A percentile compares a stretch with the other conserved stretches of the same genome.
Conservation (phyloP, 148 eudicot genomes). For the Vaccinium myrtillus region DNA sequence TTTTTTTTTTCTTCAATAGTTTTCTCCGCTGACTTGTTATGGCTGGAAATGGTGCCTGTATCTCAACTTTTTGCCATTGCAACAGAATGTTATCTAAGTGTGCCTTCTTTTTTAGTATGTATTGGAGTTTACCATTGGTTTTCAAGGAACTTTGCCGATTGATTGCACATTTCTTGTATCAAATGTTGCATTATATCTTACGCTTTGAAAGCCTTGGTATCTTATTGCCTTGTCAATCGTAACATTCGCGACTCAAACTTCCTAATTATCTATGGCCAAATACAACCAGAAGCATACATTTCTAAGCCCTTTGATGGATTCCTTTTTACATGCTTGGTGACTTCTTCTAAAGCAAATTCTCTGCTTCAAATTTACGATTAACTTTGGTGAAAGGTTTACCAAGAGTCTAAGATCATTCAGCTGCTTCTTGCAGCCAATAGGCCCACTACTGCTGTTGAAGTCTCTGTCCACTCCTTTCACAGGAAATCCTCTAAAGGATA, state of each 20-base stretch:
- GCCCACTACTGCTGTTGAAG: too few relatives aligned
- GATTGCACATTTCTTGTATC: background rate
- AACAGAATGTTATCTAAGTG: background rate
- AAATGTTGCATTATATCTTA: background rate
- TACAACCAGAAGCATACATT: background rate
- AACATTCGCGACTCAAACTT: background rate
- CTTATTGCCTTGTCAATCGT: background rate
- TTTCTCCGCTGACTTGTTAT: too few relatives aligned
- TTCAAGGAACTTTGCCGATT: background rate
- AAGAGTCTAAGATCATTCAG: too few relatives aligned
- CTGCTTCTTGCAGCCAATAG: too few relatives aligned
- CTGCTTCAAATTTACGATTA: background rate
- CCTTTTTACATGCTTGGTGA: background rate
- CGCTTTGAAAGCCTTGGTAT: background rate
- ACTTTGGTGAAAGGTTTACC: too few relatives aligned
- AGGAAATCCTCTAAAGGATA: too few relatives aligned
- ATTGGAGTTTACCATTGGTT: background rate
- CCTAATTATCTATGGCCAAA: background rate
- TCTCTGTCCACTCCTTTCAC: too few relatives aligned
- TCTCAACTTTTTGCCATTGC: too few relatives aligned
- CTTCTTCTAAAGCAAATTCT: background rate
- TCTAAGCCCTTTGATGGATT: background rate
- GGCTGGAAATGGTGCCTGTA: too few relatives aligned
- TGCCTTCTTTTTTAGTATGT: background rate
- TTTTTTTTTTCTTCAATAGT: background rate